Conservation (phyloP, 2,329 filamentous ascomycete genomes). For the Escovopsis sp. region DNA sequence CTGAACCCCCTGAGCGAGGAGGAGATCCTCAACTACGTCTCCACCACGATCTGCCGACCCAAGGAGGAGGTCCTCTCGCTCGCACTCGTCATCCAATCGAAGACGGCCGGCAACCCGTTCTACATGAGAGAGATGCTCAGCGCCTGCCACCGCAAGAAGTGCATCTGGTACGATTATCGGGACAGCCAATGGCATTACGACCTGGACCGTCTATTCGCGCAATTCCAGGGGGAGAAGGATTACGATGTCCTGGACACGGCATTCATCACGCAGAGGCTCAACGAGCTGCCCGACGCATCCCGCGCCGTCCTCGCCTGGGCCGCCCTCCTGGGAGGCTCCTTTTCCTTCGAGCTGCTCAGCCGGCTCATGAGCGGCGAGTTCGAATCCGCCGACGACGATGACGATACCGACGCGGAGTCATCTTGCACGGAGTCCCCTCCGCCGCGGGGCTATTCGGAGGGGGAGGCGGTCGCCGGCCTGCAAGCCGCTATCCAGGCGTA, state of each 20-base stretch:
- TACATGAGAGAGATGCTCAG: constrained; percentile 85
- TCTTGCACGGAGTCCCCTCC: background rate
- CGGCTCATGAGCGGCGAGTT: constrained; percentile 64
- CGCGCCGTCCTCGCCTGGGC: constrained; percentile 76
- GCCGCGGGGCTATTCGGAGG: constrained; percentile 35
- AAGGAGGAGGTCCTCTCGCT: constrained; percentile 61
- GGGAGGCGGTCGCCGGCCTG: constrained; percentile 61
- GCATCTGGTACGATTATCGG: constrained; percentile 82
- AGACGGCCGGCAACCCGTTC: constrained; percentile 77
- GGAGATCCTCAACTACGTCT: constrained; percentile 70
- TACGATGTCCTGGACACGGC: constrained; percentile 68
- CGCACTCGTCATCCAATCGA: constrained; percentile 74
- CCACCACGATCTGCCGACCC: constrained; percentile 60
- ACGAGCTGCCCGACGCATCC: constrained; percentile 59
- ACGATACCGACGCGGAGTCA: background rate
- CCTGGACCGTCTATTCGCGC: constrained; percentile 69
- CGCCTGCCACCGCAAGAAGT: constrained; percentile 71
- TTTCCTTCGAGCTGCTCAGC: constrained; percentile 70
- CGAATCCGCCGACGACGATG: constrained; percentile 35
- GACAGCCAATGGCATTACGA: constrained; percentile 73
- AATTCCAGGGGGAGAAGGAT: constrained; percentile 66
- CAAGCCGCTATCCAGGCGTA: constrained; percentile 68
- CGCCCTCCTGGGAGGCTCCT: constrained; percentile 63
- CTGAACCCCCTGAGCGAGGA: constrained; percentile 60
- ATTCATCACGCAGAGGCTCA: constrained; percentile 65